Evolutionary conservation across 2,329 filamentous ascomycete species (phyloP).

Genomic region (Aspergillus terreus): DNA sequence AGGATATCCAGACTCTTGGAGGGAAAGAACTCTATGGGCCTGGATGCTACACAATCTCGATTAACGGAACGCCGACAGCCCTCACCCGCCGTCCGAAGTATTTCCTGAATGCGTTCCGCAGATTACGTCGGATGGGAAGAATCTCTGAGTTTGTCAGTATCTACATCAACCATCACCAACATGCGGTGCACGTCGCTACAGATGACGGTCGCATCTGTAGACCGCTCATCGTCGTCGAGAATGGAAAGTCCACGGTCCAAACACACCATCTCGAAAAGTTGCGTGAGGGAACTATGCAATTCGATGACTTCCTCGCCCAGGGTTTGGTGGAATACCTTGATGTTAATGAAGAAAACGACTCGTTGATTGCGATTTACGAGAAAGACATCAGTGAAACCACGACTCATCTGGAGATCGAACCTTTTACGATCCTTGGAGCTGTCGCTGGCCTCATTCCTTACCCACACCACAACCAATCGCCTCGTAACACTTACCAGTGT

Average conservation of each 20-base stretch:
- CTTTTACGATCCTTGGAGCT: constrained; percentile 92
- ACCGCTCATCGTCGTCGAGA: constrained; percentile 91
- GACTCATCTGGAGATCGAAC: constrained; percentile 95
- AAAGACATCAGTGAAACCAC: constrained; percentile 75
- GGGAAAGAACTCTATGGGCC: constrained; percentile 83
- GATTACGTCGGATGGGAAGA: constrained; percentile 80
- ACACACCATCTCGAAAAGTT: constrained; percentile 74
- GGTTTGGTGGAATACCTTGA: constrained; percentile 96
- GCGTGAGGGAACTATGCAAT: constrained; percentile 77
- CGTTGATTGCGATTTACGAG: constrained; percentile 87
- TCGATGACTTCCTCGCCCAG: constrained; percentile 87
- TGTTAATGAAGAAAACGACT: constrained; percentile 97
- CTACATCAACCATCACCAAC: constrained; percentile 89
- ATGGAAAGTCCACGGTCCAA: constrained; percentile 76
- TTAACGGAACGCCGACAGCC: constrained; percentile 93
- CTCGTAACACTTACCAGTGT: constrained; percentile 97
- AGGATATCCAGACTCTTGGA: constrained; percentile 73
- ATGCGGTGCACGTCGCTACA: constrained; percentile 89
- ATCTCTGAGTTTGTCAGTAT: constrained; percentile 97
- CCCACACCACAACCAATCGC: constrained; percentile 97
- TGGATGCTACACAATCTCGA: constrained; percentile 83
- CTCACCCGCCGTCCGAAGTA: constrained; percentile 80
- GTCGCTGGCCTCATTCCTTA: constrained; percentile 96
- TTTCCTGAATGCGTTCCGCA: constrained; percentile 81
- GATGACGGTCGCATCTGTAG: constrained; percentile 96